A percentile compares a stretch with the other conserved stretches of the same genome.
Evolutionary conservation across 495 filamentous ascomycete species (phyloP).

Genomic region (Neurospora discreta): DNA sequence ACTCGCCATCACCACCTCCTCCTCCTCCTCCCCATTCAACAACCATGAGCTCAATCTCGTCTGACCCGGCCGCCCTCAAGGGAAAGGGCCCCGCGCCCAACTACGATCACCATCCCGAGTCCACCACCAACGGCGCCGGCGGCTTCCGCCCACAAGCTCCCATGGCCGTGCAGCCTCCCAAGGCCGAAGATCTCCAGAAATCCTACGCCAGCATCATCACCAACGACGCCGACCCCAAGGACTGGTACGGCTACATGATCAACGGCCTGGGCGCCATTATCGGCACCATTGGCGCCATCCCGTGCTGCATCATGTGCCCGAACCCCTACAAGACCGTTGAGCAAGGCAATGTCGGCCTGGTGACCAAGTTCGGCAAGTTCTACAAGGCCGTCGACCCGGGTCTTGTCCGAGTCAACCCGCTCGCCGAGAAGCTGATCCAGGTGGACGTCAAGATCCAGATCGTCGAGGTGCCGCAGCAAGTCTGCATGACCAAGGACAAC

Average conservation of each 20-base stretch:
- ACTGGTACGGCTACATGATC: slow-evolving; percentile 89
- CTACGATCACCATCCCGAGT: neutral
- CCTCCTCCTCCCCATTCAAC: neutral
- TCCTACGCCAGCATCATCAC: slow-evolving; percentile 72
- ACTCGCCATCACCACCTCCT: neutral
- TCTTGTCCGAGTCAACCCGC: slow-evolving; percentile 95
- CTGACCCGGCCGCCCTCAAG: slow-evolving; percentile 11
- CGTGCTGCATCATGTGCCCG: slow-evolving; percentile 84
- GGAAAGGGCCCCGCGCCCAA: slow-evolving; percentile 12
- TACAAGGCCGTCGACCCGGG: slow-evolving; percentile 94
- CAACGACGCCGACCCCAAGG: slow-evolving; percentile 60
- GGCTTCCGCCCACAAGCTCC: slow-evolving; percentile 35
- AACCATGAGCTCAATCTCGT: neutral
- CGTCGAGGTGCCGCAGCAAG: slow-evolving; percentile 88
- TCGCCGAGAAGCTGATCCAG: slow-evolving; percentile 77
- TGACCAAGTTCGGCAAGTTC: slow-evolving; percentile 94
- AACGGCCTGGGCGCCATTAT: slow-evolving; percentile 64
- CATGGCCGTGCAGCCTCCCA: slow-evolving; percentile 74
- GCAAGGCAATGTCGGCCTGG: slow-evolving; percentile 88
- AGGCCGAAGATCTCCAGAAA: slow-evolving; percentile 74
- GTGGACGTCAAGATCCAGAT: slow-evolving; percentile 99
- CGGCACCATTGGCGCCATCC: slow-evolving; percentile 76
- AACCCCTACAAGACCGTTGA: slow-evolving; percentile 94
- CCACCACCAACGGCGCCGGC: neutral
- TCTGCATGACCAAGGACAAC: slow-evolving; percentile 99